Base-by-base conservation (phyloP, 345 rosid genomes). In the Salix caprea region DNA sequence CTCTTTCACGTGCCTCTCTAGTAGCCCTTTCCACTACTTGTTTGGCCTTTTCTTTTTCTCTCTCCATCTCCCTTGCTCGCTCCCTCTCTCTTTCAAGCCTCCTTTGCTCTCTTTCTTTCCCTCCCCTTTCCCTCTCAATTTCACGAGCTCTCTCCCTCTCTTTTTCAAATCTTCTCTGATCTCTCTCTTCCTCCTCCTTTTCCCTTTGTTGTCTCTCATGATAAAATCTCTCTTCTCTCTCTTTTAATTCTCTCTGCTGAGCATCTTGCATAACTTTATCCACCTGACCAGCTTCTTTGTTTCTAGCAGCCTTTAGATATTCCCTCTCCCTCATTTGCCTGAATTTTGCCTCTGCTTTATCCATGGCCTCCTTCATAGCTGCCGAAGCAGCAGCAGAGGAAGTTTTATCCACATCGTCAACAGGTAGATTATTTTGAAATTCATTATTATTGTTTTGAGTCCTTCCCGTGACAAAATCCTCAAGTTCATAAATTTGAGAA, bases 1-100 rank as follows among this genome's bases (percentile, higher is more conserved):
- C 99, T 88, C 99, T 89, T 85, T 93, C 99, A 21, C 97, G 90
- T 83, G 97, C 97, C 84, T 87, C 99, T 87, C 98, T 92, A 39
- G 97, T 93, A 78, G 98, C 99, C 84, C 99, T 91, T 86, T 93
- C 98, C 40, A 96, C 98, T 10, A 90, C 99, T 80, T 96, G 96
- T 80, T 97, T 91, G 42, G 87, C 94, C 86, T 77, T 80, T 75
- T 85, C 86, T 71, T 89, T 84, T 76, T 89, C 98, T 79, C 92
- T 91, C 85, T 90, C 91, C 48, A 86, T 74, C 83, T 86, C 84
- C 80, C 91, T 82, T 77, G 85, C 85, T 82, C 94, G 81, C 77
- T 88, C 91, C 82, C 87, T 89, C 86, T 88, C 91, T 79, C 75
- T 87, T 82, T 86, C 93, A 48, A 86, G 81, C 77, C 93, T 88